Base-by-base conservation (phyloP, 352 stramenopile species). In the Pythium dissimile region DNA sequence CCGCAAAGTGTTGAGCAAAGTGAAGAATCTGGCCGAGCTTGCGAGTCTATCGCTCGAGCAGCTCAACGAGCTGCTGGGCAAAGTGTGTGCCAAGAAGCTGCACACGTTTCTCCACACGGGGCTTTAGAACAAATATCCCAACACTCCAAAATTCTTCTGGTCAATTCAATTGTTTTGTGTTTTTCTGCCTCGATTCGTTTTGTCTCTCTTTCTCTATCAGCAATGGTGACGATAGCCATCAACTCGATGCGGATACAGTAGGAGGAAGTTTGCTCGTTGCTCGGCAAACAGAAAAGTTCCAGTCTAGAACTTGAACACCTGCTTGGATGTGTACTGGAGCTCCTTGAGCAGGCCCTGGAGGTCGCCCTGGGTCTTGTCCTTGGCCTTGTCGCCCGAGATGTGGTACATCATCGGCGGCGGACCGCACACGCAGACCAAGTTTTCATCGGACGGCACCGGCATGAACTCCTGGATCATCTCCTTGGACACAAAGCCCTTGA, bases 341-440 rank as follows among this genome's bases (percentile, higher is more conserved):
- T 88, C 74, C 67, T 96, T 96, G 30, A 97, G 73, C 50, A 94
- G 50, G 26, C 88, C 88, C 48, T 89, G 77, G 31, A 97, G 65
- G 49, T 92, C 76, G 48, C 88, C 88, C 69, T 97, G 88, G 35
- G 71, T 80, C 43, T 66, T 87, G 72, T 97, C 86, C 71, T 88
- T 84, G 28, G 80, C 81, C 71, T 95, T 94, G 68, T 91, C 73
- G 47, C 88, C 86, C 35, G 81, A 96, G 44, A 97, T 60, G 59
- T 92, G 79, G 69, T 94, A 87, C 87, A 96, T 95, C 78, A 97
- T 93, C 18, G 83, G 77, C 11, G 80, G 88, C 20, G 90, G 90
- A 13, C 90, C 90, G 62, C 89, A 97, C 46, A 97, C 86, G 35
- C 88, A 92, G 27, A 97, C 73, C 23, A 96, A 65, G 63, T 83